Conservation (phyloP, 2,329 filamentous ascomycete genomes). For the Tolypocladium tropicale region DNA sequence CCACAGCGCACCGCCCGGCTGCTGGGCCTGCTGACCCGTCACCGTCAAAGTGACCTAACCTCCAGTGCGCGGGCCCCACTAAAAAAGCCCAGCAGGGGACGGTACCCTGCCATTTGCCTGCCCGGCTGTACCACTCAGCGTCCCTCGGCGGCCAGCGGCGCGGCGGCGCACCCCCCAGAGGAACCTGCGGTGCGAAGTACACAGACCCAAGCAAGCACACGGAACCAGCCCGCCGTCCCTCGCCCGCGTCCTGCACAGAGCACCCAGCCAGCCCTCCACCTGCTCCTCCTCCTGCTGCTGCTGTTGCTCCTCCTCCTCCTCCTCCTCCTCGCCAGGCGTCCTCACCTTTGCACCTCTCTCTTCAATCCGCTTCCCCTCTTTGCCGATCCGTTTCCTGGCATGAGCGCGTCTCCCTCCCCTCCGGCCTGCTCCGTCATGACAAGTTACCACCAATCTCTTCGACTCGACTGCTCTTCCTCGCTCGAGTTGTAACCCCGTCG, state of each 20-base stretch:
- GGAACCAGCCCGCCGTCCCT: conserved; percentile 1
- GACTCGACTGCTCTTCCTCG: conserved; percentile 2
- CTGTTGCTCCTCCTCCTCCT: not conserved
- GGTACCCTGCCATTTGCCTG: not conserved
- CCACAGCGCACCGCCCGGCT: not conserved
- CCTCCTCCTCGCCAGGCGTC: conserved; percentile 1
- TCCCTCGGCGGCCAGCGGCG: not conserved
- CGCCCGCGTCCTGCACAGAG: conserved; percentile 2
- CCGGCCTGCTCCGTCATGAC: conserved; percentile 9
- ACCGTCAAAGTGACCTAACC: not conserved
- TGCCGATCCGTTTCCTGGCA: conserved; percentile 1
- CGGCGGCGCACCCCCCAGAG: not conserved
- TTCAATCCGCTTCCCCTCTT: not conserved
- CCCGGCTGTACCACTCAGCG: not conserved
- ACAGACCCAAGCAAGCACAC: not conserved
- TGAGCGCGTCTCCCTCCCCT: conserved; percentile 4
- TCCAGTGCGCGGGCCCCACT: not conserved
- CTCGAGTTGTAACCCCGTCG: conserved; percentile 6
- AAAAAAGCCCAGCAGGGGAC: not conserved
- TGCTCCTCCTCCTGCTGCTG: not conserved
- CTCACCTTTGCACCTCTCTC: not conserved
- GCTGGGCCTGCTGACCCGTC: not conserved
- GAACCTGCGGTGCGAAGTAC: not conserved
- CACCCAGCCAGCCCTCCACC: conserved; percentile 3
- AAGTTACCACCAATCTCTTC: conserved; percentile 2